Conservation (phyloP, 2,329 filamentous ascomycete species). For the Diaporthe sp. region DNA sequence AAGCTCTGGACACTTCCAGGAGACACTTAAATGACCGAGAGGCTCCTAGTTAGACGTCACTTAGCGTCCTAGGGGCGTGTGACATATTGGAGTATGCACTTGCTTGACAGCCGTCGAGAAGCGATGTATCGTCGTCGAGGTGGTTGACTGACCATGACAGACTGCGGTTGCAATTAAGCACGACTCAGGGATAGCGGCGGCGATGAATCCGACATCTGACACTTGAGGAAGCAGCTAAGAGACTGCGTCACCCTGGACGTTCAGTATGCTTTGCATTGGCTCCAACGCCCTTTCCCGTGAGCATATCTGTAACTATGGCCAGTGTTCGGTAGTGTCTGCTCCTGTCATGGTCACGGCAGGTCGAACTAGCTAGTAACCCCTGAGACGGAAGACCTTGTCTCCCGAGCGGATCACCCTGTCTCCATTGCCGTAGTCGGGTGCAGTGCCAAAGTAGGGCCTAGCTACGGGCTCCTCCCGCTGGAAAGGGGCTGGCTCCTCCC, state of each 20-base stretch:
- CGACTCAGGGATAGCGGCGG: slow-evolving; percentile 20
- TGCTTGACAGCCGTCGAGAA: slow-evolving; percentile 3
- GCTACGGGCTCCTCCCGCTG: slow-evolving; percentile 13
- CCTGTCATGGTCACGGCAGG: not conserved
- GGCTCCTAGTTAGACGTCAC: not conserved
- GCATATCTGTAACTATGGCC: not conserved
- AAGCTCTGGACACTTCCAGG: slow-evolving; percentile 2
- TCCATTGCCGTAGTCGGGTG: not conserved
- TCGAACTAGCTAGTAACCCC: not conserved
- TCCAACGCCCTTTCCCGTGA: not conserved
- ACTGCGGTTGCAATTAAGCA: slow-evolving; percentile 23
- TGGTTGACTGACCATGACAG: not conserved
- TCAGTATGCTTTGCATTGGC: not conserved
- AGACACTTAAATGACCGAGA: slow-evolving; percentile 23
- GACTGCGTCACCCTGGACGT: not conserved
- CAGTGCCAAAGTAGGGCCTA: not conserved
- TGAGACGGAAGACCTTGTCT: slow-evolving; percentile 15
- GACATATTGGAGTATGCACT: slow-evolving; percentile 18
- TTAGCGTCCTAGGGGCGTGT: not conserved
- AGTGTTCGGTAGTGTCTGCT: not conserved
- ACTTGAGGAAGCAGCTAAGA: slow-evolving; percentile 1
- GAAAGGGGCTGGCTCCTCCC: not conserved
- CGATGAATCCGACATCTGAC: slow-evolving; percentile 28
- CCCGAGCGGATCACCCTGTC: slow-evolving; percentile 6
- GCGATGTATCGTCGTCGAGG: slow-evolving; percentile 14